Evolutionary conservation across 768 basidiomycete species (phyloP).

Genomic region (Boletus eberwhitei): DNA sequence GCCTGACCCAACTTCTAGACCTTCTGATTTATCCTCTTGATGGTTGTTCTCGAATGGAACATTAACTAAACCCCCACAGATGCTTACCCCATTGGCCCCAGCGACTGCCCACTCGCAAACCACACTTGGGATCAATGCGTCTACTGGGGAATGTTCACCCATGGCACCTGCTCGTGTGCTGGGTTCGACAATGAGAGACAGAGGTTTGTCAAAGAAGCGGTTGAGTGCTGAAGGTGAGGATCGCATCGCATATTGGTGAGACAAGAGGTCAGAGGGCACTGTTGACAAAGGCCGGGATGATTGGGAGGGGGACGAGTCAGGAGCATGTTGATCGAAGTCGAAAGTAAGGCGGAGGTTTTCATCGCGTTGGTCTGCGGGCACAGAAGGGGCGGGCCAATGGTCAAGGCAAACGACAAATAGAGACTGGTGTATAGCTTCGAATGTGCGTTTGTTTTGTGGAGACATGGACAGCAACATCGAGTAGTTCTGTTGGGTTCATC

Average conservation of each 20-base stretch:
- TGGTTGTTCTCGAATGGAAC: conserved; percentile 11
- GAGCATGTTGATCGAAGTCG: conserved; percentile 24
- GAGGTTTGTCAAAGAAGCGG: conserved; percentile 88
- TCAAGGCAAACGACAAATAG: conserved; percentile 83
- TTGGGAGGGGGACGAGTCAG: neutral
- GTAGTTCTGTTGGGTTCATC: conserved; percentile 50
- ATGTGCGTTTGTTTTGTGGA: conserved; percentile 54
- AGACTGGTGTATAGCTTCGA: conserved; percentile 66
- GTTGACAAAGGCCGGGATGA: conserved; percentile 10
- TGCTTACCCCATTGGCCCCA: conserved; percentile 12
- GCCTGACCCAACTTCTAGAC: conserved; percentile 8
- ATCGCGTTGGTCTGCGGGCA: conserved; percentile 19
- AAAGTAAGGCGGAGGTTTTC: conserved; percentile 31
- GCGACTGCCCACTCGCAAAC: conserved; percentile 78
- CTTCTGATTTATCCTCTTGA: neutral
- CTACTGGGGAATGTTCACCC: conserved; percentile 89
- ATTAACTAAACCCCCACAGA: conserved; percentile 53
- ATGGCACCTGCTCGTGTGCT: conserved; percentile 81
- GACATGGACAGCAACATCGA: conserved; percentile 65
- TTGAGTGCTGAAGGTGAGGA: conserved; percentile 67
- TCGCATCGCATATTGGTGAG: conserved; percentile 73
- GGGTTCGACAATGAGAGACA: conserved; percentile 79
- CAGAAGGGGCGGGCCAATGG: conserved; percentile 47
- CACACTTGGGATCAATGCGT: conserved; percentile 87
- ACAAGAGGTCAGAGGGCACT: conserved; percentile 43